These are phyloP conservation scores for Hanseniaspora gamundiae DNA, from an alignment of 1,139 yeast genomes.

Conservation along the genomic window DNA sequence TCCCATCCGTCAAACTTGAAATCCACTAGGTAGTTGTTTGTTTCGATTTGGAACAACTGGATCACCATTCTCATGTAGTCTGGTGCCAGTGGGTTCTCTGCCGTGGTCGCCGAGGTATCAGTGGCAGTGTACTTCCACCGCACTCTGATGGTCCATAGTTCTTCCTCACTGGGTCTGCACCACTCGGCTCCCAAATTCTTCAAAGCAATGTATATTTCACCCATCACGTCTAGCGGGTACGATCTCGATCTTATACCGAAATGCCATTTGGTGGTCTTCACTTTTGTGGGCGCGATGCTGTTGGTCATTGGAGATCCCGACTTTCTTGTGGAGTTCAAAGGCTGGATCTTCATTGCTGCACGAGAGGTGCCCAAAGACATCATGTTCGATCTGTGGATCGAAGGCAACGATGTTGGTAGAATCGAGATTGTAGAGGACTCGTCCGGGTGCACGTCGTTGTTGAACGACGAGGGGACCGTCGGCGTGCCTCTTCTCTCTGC, in stretches of 20 bases:
- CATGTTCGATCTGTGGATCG: conserved; percentile 91
- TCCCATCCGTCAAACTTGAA: conserved; percentile 99
- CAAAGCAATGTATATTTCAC: conserved; percentile 90
- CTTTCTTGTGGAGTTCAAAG: conserved; percentile 59
- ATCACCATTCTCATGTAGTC: conserved; percentile 94
- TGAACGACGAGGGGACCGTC: conserved; percentile 10
- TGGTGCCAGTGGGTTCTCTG: conserved; percentile 29
- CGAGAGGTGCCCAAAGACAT: conserved; percentile 38
- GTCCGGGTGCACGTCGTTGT: conserved; percentile 17
- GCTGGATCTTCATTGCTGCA: conserved; percentile 47
- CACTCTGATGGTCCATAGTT: conserved; percentile 93
- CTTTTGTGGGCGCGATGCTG: conserved; percentile 1
- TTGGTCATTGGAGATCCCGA: conserved; percentile 25
- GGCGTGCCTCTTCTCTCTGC: neutral
- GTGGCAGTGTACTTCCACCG: conserved; percentile 65
- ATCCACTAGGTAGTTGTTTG: conserved; percentile 89
- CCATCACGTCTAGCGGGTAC: conserved; percentile 96
- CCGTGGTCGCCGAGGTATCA: conserved; percentile 1
- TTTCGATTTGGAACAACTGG: conserved; percentile 89
- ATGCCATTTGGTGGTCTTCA: conserved; percentile 84
- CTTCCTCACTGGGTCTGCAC: conserved; percentile 89
- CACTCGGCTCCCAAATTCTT: conserved; percentile 94
- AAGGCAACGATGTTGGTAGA: conserved; percentile 85
- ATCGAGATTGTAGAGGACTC: conserved; percentile 63
- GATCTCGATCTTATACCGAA: conserved; percentile 95